phyloP scores from a whole-genome alignment of 1,284 basidiomycete species.

The Moniliophthora roreri region DNA sequence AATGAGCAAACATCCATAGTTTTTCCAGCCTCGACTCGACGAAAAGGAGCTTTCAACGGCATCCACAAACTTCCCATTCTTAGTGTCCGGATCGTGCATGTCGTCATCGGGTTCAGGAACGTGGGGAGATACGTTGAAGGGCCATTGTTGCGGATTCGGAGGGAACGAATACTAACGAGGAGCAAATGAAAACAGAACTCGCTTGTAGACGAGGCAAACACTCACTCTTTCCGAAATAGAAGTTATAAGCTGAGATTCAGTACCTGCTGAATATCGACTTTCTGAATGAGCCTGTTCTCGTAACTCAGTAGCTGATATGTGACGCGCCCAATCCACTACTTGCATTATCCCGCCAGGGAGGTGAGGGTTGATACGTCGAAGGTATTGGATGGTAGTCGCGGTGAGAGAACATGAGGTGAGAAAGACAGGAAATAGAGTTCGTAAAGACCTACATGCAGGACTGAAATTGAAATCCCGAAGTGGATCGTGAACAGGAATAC shows the following conservation, averaged over 20 bases:
- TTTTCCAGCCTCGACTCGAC: slow-evolving; percentile 41
- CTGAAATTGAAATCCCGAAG: not conserved
- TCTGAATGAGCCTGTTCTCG: too few species aligned
- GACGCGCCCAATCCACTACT: too few species aligned
- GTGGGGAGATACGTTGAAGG: slow-evolving; percentile 29
- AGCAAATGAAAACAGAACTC: not conserved
- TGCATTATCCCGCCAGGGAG: too few species aligned
- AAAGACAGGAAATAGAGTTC: too few species aligned
- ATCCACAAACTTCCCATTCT: slow-evolving; percentile 16
- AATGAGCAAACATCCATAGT: slow-evolving; percentile 50
- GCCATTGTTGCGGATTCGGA: slow-evolving; percentile 36
- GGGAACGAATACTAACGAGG: slow-evolving; percentile 31
- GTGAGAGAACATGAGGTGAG: too few species aligned
- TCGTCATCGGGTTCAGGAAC: slow-evolving; percentile 33
- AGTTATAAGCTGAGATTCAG: too few species aligned
- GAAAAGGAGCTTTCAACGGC: slow-evolving; percentile 25
- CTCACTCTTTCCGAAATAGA: not conserved
- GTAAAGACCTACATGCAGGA: not conserved
- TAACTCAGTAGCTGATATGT: too few species aligned
- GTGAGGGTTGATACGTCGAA: too few species aligned
- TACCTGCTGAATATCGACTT: too few species aligned
- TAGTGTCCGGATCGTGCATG: slow-evolving; percentile 34
- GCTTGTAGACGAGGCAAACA: not conserved
- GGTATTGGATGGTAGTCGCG: too few species aligned
- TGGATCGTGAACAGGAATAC: not conserved